phyloP scores from a whole-genome alignment of 352 stramenopile genomes.

The Globisporangium ultimum region DNA sequence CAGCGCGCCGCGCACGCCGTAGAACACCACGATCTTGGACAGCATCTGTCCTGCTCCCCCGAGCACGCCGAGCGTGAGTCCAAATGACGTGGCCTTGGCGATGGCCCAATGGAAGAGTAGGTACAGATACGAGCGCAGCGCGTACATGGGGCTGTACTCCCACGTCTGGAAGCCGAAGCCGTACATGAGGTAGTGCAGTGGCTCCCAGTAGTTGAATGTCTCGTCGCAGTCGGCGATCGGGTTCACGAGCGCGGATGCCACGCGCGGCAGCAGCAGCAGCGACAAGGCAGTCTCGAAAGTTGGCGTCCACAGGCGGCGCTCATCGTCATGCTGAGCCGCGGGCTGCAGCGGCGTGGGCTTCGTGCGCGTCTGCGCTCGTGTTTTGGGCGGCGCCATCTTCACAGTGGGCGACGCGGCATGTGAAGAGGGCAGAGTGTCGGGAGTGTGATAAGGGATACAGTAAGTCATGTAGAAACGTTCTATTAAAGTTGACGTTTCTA shows the following conservation, averaged over 20 bases:
- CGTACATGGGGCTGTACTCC: constrained; percentile 92
- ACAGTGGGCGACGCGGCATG: neutral
- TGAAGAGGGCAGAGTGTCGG: neutral
- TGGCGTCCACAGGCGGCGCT: constrained; percentile 23
- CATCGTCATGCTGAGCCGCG: neutral
- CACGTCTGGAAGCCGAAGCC: constrained; percentile 89
- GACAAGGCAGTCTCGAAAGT: constrained; percentile 26
- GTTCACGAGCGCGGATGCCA: constrained; percentile 59
- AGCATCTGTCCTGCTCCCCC: constrained; percentile 8
- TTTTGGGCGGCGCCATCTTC: constrained; percentile 10
- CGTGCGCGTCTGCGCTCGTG: neutral
- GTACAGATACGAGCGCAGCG: constrained; percentile 96
- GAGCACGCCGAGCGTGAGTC: constrained; percentile 33
- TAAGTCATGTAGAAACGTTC: too few species aligned
- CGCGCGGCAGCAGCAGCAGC: constrained; percentile 28
- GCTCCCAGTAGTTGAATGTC: constrained; percentile 99
- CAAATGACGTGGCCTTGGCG: constrained; percentile 37
- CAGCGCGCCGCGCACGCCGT: constrained; percentile 82
- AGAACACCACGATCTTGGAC: constrained; percentile 89
- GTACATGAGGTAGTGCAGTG: constrained; percentile 96
- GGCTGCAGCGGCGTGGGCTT: neutral
- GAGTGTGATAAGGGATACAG: too few species aligned
- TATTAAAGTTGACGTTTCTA: neutral
- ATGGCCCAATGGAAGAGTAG: constrained; percentile 62
- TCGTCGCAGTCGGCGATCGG: constrained; percentile 98